Evolutionary conservation across 805 yeast species (phyloP).

Genomic region (Candida yuanshanica): DNA sequence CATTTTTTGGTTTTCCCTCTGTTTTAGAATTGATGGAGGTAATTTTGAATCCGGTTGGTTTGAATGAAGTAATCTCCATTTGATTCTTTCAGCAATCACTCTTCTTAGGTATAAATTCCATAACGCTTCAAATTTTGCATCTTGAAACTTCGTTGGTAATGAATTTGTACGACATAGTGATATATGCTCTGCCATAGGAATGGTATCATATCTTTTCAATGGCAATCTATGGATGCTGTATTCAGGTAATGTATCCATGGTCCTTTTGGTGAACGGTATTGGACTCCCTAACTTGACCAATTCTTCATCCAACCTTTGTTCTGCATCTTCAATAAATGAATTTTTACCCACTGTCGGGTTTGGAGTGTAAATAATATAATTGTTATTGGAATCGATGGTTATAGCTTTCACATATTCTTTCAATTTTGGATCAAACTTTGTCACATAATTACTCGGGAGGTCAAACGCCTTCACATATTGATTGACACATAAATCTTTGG

Average conservation of each 20-base stretch:
- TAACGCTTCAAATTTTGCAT: slow-evolving; percentile 15
- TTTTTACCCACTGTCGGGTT: slow-evolving; percentile 14
- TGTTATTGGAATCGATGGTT: slow-evolving; percentile 23
- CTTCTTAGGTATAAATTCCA: slow-evolving; percentile 30
- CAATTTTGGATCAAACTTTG: slow-evolving; percentile 12
- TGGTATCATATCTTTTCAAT: slow-evolving; percentile 12
- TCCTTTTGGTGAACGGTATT: slow-evolving; percentile 3
- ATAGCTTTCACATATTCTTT: slow-evolving; percentile 12
- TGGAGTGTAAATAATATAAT: slow-evolving; percentile 22
- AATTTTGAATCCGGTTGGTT: neutral
- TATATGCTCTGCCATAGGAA: slow-evolving; percentile 7
- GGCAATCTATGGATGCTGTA: slow-evolving; percentile 9
- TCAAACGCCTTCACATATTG: slow-evolving; percentile 13
- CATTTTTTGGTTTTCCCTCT: slow-evolving; percentile 3
- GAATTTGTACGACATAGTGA: slow-evolving; percentile 17
- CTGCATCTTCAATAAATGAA: slow-evolving; percentile 20
- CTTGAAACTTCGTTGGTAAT: slow-evolving; percentile 13
- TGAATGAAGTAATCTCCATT: slow-evolving; percentile 24
- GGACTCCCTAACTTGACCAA: slow-evolving; percentile 16
- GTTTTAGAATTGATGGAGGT: slow-evolving; percentile 3
- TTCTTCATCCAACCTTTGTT: slow-evolving; percentile 17
- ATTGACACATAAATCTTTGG: slow-evolving; percentile 18
- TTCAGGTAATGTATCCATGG: slow-evolving; percentile 3
- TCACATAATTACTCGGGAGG: slow-evolving; percentile 6
- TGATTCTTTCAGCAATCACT: slow-evolving; percentile 28